Evolutionary conservation across 306 rosid species (phyloP), one percentile per base, ranked within the genome.

Genomic region (Castanospermum australe): DNA sequence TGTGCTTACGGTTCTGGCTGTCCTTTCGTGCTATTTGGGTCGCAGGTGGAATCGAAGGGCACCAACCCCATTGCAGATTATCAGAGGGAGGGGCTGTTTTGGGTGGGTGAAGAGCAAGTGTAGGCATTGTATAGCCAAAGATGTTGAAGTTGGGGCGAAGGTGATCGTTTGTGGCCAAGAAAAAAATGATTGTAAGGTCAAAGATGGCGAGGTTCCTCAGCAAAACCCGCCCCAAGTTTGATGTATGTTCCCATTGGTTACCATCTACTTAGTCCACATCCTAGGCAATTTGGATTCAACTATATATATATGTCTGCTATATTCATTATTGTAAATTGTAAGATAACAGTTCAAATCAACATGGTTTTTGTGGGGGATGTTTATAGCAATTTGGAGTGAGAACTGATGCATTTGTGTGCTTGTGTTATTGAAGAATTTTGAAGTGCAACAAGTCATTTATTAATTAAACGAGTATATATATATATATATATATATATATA

Each of bases 21-120:
- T 91, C 48, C 78, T 91, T 4, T 93, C 93, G 5, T 93, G 97
- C 83, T 45, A 84, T 45, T 42, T 91, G 77, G 88, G 92, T 4
- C 73, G 86, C 22, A 81, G 32, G 57, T 81, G 88, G 76, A 85
- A 79, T 20, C 66, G 67, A 52, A 79, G 63, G 65, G 75, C 84
- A 1, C 79, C 24, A 8, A 81, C 88, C 5, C 90, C 96, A 0
- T 36, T 84, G 76, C 92, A 84, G 80, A 76, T 81, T 50, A 63
- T 81, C 28, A 57, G 32, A 67, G 77, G 50, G 1, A 81, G 85
- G 4, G 84, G 85, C 67, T 84, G 74, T 52, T 80, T 70, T 14
- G 84, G 90, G 25, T 88, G 90, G 94, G 20, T 88, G 39, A 90
- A 75, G 82, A 44, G 84, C 20, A 76, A 66, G 69, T 82, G 81